Evolutionary conservation across 2,329 filamentous ascomycete species (phyloP).

Genomic region (Cytospora paraplurivora): DNA sequence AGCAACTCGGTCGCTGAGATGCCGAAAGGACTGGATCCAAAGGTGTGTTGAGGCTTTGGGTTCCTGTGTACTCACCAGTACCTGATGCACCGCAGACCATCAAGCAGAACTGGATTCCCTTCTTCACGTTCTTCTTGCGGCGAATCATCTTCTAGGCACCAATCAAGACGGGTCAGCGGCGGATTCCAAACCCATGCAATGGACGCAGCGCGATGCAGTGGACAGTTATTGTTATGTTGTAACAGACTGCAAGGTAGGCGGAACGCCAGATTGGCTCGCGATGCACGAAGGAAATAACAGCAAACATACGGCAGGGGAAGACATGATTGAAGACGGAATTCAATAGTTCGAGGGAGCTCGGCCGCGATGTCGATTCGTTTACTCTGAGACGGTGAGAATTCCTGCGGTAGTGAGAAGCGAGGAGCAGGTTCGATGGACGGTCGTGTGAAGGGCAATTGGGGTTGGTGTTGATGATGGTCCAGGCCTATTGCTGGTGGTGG

Average conservation of each 20-base stretch:
- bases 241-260: slow-evolving; percentile 3
- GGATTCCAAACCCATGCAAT: slow-evolving; percentile 27
- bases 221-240: background rate
- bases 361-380: slow-evolving; percentile 10
- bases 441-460: slow-evolving; percentile 17
- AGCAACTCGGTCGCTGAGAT: slow-evolving; percentile 28
- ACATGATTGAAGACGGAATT: slow-evolving; percentile 32
- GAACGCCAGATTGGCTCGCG: slow-evolving; percentile 18
- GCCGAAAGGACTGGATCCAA: slow-evolving; percentile 6
- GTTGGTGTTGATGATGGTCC: slow-evolving; percentile 22
- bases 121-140: slow-evolving; percentile 99
- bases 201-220: slow-evolving; percentile 21
- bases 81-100: slow-evolving; percentile 99
- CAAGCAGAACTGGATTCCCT: slow-evolving; percentile 99
- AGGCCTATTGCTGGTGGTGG: slow-evolving; percentile 25
- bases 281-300: slow-evolving; percentile 24
- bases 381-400: slow-evolving; percentile 29
- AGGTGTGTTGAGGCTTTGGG: slow-evolving; percentile 17
- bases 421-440: slow-evolving; percentile 13
- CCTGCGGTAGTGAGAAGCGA: slow-evolving; percentile 22
- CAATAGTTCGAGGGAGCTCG: slow-evolving; percentile 1
- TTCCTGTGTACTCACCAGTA: slow-evolving; percentile 69
- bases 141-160: slow-evolving; percentile 82
- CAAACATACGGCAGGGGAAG: slow-evolving; percentile 32
- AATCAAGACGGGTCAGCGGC: slow-evolving; percentile 34